phyloP scores from a whole-genome alignment of 225 moss, liverwort and hornwort species.

The Bryoerythrophyllum caledonicum region DNA sequence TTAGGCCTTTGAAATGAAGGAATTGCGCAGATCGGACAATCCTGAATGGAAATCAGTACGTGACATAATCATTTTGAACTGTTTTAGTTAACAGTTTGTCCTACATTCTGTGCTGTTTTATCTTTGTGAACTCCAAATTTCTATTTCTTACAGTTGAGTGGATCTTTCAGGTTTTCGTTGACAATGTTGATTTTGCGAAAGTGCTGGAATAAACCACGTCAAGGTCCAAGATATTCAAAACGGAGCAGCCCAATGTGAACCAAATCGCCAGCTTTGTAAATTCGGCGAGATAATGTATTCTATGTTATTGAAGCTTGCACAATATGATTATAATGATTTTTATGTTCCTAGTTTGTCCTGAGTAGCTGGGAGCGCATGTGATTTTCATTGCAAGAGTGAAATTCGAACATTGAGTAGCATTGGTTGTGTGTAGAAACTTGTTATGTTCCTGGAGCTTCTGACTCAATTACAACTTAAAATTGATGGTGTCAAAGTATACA shows the following conservation, averaged over 20 bases:
- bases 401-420: no score
- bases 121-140: not conserved
- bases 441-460: no score
- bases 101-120: not conserved
- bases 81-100: not conserved
- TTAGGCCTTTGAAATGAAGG: constrained; percentile 88
- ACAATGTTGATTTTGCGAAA: constrained; percentile 78
- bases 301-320: no score
- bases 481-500: no score
- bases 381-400: no score
- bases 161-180: constrained; percentile 78
- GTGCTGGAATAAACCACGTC: constrained; percentile 64
- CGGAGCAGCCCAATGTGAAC: constrained; percentile 2
- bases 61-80: no score
- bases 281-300: constrained; percentile 44
- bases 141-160: constrained; percentile 16
- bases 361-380: no score
- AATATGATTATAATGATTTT: no score
- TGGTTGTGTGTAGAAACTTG: no score
- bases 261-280: constrained; percentile 22
- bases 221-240: constrained; percentile 10
- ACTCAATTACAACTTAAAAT: no score
- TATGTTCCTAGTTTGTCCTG: no score
- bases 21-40: constrained; percentile 65
- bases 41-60: constrained; percentile 98